These are phyloP conservation scores for Diaporthe capsici DNA, from an alignment of 2,329 filamentous ascomycete species.

Conservation along the genomic window DNA sequence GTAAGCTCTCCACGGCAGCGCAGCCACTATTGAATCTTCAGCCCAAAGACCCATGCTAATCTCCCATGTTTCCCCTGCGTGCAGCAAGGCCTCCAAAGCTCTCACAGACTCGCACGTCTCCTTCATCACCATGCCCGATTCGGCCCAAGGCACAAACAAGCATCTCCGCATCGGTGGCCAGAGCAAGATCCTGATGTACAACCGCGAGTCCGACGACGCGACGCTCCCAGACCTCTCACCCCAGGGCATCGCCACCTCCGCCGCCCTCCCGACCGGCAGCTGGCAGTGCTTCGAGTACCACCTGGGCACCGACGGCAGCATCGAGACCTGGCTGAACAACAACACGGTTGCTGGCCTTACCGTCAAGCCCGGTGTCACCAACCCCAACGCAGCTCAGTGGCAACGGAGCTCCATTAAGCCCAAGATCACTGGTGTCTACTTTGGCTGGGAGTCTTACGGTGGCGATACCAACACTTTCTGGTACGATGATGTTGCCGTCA, in stretches of 20 bases:
- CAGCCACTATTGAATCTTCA: too few species aligned
- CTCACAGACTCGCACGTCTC: slow-evolving; percentile 72
- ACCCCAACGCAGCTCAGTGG: slow-evolving; percentile 68
- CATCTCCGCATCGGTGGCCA: slow-evolving; percentile 75
- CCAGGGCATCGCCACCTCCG: slow-evolving; percentile 69
- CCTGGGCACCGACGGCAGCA: slow-evolving; percentile 67
- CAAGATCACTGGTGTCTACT: slow-evolving; percentile 69
- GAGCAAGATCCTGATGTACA: slow-evolving; percentile 74
- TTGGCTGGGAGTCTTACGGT: slow-evolving; percentile 75
- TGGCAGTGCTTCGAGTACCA: slow-evolving; percentile 76
- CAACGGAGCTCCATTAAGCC: slow-evolving; percentile 63
- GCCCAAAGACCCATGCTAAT: not conserved
- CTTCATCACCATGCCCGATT: slow-evolving; percentile 75
- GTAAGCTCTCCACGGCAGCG: slow-evolving; percentile 57
- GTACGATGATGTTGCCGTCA: slow-evolving; percentile 72
- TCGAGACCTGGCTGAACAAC: slow-evolving; percentile 73
- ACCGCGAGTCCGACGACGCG: slow-evolving; percentile 73
- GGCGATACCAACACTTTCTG: slow-evolving; percentile 73
- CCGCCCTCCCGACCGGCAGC: slow-evolving; percentile 61
- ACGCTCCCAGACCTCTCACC: slow-evolving; percentile 73
- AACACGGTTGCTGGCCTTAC: slow-evolving; percentile 66
- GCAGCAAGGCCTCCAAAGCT: slow-evolving; percentile 68
- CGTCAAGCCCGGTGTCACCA: slow-evolving; percentile 59
- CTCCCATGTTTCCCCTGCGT: slow-evolving; percentile 6
- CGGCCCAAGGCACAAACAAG: slow-evolving; percentile 67